A percentile compares a stretch with the other conserved stretches of the same genome.
These are phyloP conservation scores for Ophiobolus disseminans DNA, from an alignment of 2,329 filamentous ascomycete species.

Conservation along the genomic window DNA sequence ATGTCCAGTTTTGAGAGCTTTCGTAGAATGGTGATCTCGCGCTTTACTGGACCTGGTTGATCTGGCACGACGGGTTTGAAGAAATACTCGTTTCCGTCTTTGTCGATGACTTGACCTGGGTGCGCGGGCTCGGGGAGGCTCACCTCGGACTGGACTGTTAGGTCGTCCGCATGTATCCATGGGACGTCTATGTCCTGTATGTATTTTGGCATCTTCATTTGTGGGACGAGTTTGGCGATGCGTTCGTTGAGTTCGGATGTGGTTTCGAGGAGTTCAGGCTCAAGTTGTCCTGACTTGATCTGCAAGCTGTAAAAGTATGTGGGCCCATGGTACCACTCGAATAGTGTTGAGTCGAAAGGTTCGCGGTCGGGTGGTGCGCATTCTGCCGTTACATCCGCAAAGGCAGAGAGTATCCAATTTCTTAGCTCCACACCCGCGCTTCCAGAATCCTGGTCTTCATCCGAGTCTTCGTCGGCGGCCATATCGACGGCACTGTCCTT, in stretches of 20 bases:
- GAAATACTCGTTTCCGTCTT: constrained; percentile 12
- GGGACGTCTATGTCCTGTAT: constrained; percentile 24
- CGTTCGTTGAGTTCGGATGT: constrained; percentile 12
- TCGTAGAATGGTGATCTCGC: constrained; percentile 22
- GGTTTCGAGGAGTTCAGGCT: constrained; percentile 12
- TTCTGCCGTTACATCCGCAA: constrained; percentile 15
- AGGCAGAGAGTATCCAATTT: constrained; percentile 20
- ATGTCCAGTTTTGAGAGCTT: constrained; percentile 14
- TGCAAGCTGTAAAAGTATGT: constrained; percentile 24
- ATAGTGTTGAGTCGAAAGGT: constrained; percentile 18
- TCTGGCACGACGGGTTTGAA: constrained; percentile 25
- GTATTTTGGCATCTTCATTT: constrained; percentile 24
- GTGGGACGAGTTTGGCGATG: constrained; percentile 19
- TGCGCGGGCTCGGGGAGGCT: constrained; percentile 25
- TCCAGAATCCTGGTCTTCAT: constrained; percentile 21
- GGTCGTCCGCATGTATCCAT: constrained; percentile 21
- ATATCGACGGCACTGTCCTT: constrained; percentile 26
- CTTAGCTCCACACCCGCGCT: constrained; percentile 22
- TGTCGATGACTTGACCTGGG: constrained; percentile 18
- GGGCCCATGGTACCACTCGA: constrained; percentile 28
- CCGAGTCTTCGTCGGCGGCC: constrained; percentile 16
- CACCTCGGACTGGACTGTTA: constrained; percentile 24
- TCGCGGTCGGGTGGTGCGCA: constrained; percentile 20
- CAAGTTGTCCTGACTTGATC: constrained; percentile 9
- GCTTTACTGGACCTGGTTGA: constrained; percentile 21